Evolutionary conservation across 2,329 filamentous ascomycete genomes (phyloP).

Genomic region (Penicillium sclerotiorum): DNA sequence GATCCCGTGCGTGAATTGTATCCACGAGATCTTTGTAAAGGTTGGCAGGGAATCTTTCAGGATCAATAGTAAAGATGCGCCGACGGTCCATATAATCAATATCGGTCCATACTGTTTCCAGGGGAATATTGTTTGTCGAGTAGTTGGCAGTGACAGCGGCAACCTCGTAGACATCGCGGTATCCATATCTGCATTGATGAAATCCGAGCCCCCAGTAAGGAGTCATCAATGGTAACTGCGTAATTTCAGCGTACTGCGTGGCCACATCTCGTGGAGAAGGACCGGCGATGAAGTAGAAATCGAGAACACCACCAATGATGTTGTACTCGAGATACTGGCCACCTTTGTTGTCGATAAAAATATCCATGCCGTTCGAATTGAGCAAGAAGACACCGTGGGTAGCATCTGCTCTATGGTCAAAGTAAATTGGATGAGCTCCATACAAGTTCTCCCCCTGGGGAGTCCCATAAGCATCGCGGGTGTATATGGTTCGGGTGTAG

Average conservation of each 20-base stretch:
- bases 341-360: slow-evolving; percentile 66
- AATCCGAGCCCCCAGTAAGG: slow-evolving; percentile 66
- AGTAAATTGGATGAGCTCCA: slow-evolving; percentile 73
- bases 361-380: slow-evolving; percentile 74
- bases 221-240: slow-evolving; percentile 61
- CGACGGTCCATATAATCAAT: slow-evolving; percentile 46
- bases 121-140: slow-evolving; percentile 42
- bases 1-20: slow-evolving; percentile 66
- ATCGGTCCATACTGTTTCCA: slow-evolving; percentile 51
- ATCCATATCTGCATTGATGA: slow-evolving; percentile 67
- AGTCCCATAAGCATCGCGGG: slow-evolving; percentile 63
- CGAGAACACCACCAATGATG: slow-evolving; percentile 72
- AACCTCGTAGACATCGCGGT: slow-evolving; percentile 51
- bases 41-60: slow-evolving; percentile 40
- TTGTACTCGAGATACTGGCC: slow-evolving; percentile 77
- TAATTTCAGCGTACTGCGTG: slow-evolving; percentile 61
- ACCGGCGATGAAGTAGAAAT: slow-evolving; percentile 67
- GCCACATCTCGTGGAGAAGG: slow-evolving; percentile 61
- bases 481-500: slow-evolving; percentile 70
- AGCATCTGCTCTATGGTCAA: slow-evolving; percentile 63
- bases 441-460: slow-evolving; percentile 68
- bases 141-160: slow-evolving; percentile 49
- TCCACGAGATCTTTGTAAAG: slow-evolving; percentile 66
- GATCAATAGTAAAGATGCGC: slow-evolving; percentile 45
- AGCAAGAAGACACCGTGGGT: slow-evolving; percentile 68